phyloP scores from a whole-genome alignment of 495 filamentous ascomycete species.

The Apodospora peruviana region DNA sequence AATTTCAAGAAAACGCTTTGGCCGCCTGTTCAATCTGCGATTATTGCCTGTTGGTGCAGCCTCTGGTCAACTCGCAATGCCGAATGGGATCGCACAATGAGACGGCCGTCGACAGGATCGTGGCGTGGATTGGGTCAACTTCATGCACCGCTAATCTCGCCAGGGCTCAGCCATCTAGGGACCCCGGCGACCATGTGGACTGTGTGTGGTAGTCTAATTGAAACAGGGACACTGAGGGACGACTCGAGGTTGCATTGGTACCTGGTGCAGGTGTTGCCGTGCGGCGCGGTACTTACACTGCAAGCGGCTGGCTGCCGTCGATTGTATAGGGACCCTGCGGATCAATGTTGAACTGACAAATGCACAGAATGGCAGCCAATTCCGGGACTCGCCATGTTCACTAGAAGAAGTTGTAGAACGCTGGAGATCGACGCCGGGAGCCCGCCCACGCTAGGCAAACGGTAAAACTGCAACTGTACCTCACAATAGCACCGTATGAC shows the following conservation, averaged over 20 bases:
- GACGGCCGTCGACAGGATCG: constrained; percentile 15
- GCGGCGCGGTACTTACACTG: no score
- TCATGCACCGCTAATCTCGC: constrained; percentile 31
- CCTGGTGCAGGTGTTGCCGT: not conserved
- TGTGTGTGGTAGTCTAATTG: constrained; percentile 7
- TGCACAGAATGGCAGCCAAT: not conserved
- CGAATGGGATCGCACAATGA: constrained; percentile 2
- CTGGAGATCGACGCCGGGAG: not conserved
- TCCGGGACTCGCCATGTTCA: not conserved
- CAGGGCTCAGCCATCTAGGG: constrained; percentile 21
- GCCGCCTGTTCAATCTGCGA: constrained; percentile 1
- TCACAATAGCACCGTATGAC: not conserved
- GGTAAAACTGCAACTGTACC: no score
- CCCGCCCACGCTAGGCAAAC: no score
- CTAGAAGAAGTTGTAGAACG: not conserved
- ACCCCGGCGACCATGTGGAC: constrained; percentile 19
- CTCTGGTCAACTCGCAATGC: not conserved
- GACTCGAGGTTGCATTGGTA: constrained; percentile 6
- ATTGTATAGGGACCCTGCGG: no score
- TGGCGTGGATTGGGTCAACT: constrained; percentile 23
- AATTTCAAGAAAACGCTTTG: constrained; percentile 8
- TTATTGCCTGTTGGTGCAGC: not conserved
- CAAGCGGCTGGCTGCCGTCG: no score
- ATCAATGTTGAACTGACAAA: not conserved
- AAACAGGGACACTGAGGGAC: not conserved